A percentile compares a stretch with the other conserved stretches of the same genome.
Conservation (phyloP, 2,329 filamentous ascomycete genomes). For the Verruconis gallopava region DNA sequence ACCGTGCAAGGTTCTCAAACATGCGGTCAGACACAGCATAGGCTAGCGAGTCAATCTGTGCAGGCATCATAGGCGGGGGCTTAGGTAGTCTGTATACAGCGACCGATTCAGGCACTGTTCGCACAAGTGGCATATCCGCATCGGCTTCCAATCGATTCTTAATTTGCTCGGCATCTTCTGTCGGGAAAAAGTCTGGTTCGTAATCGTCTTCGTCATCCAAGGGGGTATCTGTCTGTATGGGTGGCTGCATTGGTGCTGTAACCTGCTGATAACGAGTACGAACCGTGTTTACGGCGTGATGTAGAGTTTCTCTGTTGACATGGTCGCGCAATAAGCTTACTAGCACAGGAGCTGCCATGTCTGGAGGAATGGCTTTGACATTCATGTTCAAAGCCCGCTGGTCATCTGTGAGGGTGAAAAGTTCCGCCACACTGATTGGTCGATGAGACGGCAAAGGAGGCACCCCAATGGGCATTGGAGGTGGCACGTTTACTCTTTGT, state of each 20-base stretch:
- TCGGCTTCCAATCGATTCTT: conserved; percentile 63
- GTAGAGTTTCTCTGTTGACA: conserved; percentile 55
- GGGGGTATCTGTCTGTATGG: conserved; percentile 9
- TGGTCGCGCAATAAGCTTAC: conserved; percentile 57
- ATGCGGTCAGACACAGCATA: conserved; percentile 63
- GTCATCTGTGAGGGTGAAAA: conserved; percentile 77
- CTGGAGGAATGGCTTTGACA: conserved; percentile 61
- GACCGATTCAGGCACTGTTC: conserved; percentile 26
- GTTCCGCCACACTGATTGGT: conserved; percentile 63
- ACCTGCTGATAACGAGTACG: conserved; percentile 33
- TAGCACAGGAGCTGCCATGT: conserved; percentile 69
- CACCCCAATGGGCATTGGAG: conserved; percentile 20
- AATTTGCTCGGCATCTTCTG: conserved; percentile 66
- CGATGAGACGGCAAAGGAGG: conserved; percentile 54
- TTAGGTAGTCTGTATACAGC: conserved; percentile 65
- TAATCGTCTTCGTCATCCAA: conserved; percentile 77
- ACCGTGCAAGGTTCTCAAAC: conserved; percentile 37
- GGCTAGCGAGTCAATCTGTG: conserved; percentile 60
- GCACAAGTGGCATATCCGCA: conserved; percentile 30
- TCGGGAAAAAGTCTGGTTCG: conserved; percentile 71
- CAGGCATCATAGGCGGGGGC: conserved; percentile 58
- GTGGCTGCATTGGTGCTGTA: background rate
- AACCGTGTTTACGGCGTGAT: conserved; percentile 51
- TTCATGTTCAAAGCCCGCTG: conserved; percentile 66
- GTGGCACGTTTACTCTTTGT: conserved; percentile 50